Base-by-base conservation (phyloP, 108 stramenopile species). In the Phaeodactylum tricornutum region DNA sequence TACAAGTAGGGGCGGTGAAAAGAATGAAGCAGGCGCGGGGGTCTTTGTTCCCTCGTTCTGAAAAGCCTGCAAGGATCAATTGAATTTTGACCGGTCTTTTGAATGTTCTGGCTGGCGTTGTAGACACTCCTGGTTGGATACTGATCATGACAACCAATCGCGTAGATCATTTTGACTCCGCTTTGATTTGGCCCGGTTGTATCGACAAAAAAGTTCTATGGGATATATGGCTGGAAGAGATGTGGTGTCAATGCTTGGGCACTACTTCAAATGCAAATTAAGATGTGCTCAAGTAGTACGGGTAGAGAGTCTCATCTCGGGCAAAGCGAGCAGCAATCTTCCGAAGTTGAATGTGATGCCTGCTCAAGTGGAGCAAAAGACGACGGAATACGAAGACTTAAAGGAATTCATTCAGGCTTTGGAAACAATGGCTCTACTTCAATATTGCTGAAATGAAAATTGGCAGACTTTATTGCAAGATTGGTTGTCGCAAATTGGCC, bases 61-160 rank as follows among this genome's bases (percentile, higher is more conserved):
- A n/a, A n/a, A n/a, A n/a, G n/a, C n/a, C n/a, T n/a, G n/a, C n/a
- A n/a, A n/a, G n/a, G 82, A 84, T 46, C 45, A 62, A 28, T 43
- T 84, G 9, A 59, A 64, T 16, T 47, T n/a, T 84, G 2, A 55
- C 69, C 23, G 78, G 84, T 4, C 52, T 90, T 20, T 55, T 90
- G 46, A 84, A 90, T 44, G 84, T 79, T 3, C 52, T 90, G 27
- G 88, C 85, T 70, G 88, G 88, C 1, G 77, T 86, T 1, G 81
- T 90, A 2, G 88, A 89, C 43, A 63, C 74, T 9, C 84, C 84
- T 35, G 79, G 72, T 15, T 60, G 88, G 7, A 84, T 90, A 38
- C 65, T 90, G 12, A 62, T 90, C 46, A 70, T 90, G 72, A 90
- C 88, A 7, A 79, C 77, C 24, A 90, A 90, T 62, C 77, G 81